Conservation (phyloP, 1,139 yeast genomes). For the Geotrichum australiense region DNA sequence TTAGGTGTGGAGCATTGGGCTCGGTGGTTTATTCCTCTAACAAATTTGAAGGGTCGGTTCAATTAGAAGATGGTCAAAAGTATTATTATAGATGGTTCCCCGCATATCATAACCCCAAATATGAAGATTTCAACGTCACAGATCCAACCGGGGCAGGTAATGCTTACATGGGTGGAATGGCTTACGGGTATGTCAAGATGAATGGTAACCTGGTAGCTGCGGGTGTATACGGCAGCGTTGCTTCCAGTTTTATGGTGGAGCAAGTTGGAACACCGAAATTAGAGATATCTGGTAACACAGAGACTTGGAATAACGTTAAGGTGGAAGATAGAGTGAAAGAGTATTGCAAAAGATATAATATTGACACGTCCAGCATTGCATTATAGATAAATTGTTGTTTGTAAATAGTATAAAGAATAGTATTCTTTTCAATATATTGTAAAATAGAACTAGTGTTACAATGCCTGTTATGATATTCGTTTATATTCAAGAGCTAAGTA, state of each 20-base stretch:
- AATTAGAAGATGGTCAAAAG: slow-evolving; percentile 15
- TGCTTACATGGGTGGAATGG: slow-evolving; percentile 75
- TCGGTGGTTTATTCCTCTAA: slow-evolving; percentile 19
- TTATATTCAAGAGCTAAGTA: slow-evolving; percentile 10
- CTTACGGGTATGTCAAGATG: slow-evolving; percentile 46
- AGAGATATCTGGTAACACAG: slow-evolving; percentile 20
- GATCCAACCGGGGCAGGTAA: slow-evolving; percentile 98
- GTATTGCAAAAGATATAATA: slow-evolving; percentile 2
- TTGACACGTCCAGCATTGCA: no score
- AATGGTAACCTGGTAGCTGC: slow-evolving; percentile 47
- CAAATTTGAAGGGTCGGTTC: slow-evolving; percentile 1
- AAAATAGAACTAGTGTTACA: no score
- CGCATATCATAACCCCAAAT: slow-evolving; percentile 51
- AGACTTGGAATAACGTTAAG: slow-evolving; percentile 50
- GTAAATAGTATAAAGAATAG: no score
- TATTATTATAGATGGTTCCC: slow-evolving; percentile 44
- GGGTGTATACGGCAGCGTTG: slow-evolving; percentile 64
- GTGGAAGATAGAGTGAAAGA: slow-evolving; percentile 19
- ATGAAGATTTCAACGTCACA: slow-evolving; percentile 42
- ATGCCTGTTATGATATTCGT: background rate
- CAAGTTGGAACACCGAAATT: slow-evolving; percentile 61
- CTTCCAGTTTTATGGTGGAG: slow-evolving; percentile 75
- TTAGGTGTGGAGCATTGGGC: slow-evolving; percentile 32
- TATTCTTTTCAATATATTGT: no score
- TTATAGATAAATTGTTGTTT: no score